phyloP scores from a whole-genome alignment of 257 asterid genomes.

The Fraxinus excelsior region DNA sequence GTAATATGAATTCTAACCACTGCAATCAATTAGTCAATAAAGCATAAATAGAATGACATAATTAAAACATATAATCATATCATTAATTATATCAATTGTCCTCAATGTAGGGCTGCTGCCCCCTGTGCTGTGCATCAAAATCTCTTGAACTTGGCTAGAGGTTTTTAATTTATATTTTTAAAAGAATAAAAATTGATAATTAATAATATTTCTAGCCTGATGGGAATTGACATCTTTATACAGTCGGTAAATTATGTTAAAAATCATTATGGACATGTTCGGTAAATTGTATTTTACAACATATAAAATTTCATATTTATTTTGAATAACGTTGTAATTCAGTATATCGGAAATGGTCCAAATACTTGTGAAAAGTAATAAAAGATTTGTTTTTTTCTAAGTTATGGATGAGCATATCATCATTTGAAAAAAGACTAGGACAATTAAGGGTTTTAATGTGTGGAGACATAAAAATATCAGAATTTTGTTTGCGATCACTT shows the following conservation, averaged over 20 bases:
- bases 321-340: too few species aligned
- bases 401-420: slow-evolving; percentile 32
- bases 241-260: too few species aligned
- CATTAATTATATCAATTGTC: slow-evolving; percentile 31
- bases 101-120: slow-evolving; percentile 23
- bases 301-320: too few species aligned
- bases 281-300: too few species aligned
- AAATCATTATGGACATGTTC: too few species aligned
- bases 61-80: slow-evolving; percentile 31
- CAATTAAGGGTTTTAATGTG: slow-evolving; percentile 35
- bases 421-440: slow-evolving; percentile 39
- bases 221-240: background rate
- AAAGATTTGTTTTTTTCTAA: background rate
- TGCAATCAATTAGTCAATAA: slow-evolving; percentile 50
- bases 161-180: background rate
- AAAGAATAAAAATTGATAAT: too few species aligned
- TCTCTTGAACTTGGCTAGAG: background rate
- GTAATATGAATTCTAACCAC: slow-evolving; percentile 33
- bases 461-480: slow-evolving; percentile 44
- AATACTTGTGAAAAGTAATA: background rate
- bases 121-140: background rate
- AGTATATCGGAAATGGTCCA: too few species aligned
- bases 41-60: slow-evolving; percentile 30
- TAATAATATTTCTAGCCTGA: background rate
- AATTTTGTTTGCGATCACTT: slow-evolving; percentile 31